These are phyloP conservation scores for Acanthamoeba castellanii DNA, from an alignment of 208 protist genomes.

Conservation along the genomic window DNA sequence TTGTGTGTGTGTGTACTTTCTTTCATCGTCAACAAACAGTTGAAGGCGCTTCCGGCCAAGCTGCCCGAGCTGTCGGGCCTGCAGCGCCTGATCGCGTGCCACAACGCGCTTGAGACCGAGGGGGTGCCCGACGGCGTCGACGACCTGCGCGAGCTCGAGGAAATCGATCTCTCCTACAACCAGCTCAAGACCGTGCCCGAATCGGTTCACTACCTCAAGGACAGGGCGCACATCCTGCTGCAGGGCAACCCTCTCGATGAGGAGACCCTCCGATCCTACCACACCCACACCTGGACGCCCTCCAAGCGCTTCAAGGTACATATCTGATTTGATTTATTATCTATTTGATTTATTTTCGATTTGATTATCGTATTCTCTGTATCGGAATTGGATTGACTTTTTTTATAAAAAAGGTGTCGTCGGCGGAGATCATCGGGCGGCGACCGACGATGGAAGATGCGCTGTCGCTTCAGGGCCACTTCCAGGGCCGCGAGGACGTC, in stretches of 20 bases:
- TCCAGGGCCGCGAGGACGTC: constrained; percentile 56
- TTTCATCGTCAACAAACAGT: too few species aligned
- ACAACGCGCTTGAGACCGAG: constrained; percentile 6
- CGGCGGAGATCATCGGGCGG: constrained; percentile 69
- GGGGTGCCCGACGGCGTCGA: constrained; percentile 20
- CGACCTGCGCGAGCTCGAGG: constrained; percentile 57
- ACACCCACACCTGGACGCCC: constrained; percentile 58
- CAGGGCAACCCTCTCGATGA: constrained; percentile 45
- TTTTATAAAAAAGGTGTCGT: not conserved
- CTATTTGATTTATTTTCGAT: not conserved
- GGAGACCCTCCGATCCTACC: not conserved
- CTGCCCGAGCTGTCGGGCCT: constrained; percentile 7
- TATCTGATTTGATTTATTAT: too few species aligned
- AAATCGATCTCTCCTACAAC: constrained; percentile 50
- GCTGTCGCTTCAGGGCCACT: constrained; percentile 41
- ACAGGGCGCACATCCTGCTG: not conserved
- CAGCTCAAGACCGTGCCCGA: not conserved
- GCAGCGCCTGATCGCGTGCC: constrained; percentile 31
- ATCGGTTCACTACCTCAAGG: constrained; percentile 34
- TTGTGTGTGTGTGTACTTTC: too few species aligned
- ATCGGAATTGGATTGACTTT: not conserved
- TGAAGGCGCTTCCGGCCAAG: not conserved
- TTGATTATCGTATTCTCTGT: not conserved
- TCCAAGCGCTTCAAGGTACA: constrained; percentile 23
- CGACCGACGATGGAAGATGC: constrained; percentile 73